Base-by-base conservation (phyloP, 2,329 filamentous ascomycete species). In the Colletotrichum acutatum region DNA sequence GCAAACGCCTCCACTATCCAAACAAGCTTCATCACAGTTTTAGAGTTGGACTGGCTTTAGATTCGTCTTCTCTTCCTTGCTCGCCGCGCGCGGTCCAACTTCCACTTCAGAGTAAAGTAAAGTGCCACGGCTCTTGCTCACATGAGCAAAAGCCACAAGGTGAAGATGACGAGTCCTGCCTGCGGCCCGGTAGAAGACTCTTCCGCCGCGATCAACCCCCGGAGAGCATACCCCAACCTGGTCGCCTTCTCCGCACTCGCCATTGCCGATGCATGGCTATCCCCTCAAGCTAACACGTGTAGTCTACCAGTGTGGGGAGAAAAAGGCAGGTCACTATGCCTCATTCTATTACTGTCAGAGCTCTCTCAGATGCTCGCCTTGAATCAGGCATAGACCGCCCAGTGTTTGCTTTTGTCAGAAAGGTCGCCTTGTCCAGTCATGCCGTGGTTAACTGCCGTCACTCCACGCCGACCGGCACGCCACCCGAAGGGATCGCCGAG, bases 201-300 rank as follows among this genome's bases (percentile, higher is more conserved):
- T 63, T 22, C 71, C 71, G 22, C 66, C 19, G n/a, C n/a, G 16
- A 61, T 54, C 24, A 26, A 34, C 57, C 37, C 37, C 46, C 53
- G 26, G 54, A 34, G 24, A 37, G 24, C 32, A 30, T 26, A 57
- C 37, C 34, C 60, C n/a, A 46, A 16, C 56, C 46, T 56, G 59
- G 46, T 19, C 24, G 24, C 6, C 37, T 71, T 68, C 71, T 74
- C 71, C 71, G 71, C 71, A 74, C 56, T 71, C 59, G 63, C 63
- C 49, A 56, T 64, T 72, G 63, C 68, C 68, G 62, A 63, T 72
- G 57, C 68, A 74, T 63, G 68, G 71, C 12, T 5, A 28, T 67
- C 63, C 71, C 70, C 68, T 52, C 16, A 14, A 72, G 60, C 42
- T 49, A 22, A 49, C 42, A 49, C 42, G 42, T 64, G 19, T 61